phyloP scores from a whole-genome alignment of 345 rosid species.

The Bruguiera parviflora region DNA sequence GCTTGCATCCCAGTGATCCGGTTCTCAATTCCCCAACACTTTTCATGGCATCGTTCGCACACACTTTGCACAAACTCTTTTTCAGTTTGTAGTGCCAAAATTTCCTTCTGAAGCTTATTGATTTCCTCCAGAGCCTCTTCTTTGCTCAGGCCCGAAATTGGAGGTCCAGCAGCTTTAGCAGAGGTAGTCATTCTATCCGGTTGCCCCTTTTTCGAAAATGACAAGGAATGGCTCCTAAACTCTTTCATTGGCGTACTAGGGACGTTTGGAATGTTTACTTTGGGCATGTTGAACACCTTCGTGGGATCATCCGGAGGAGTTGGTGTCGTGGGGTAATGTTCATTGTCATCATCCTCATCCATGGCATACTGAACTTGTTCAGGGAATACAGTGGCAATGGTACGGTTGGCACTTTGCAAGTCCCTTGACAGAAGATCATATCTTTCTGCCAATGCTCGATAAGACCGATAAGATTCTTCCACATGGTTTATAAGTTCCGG shows the following conservation, averaged over 20 bases:
- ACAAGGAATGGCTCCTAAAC: slow-evolving; percentile 35
- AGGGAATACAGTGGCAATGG: slow-evolving; percentile 69
- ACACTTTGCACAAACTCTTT: slow-evolving; percentile 67
- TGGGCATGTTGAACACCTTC: slow-evolving; percentile 2
- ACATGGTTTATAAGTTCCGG: slow-evolving; percentile 65
- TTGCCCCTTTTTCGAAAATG: slow-evolving; percentile 35
- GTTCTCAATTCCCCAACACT: slow-evolving; percentile 57
- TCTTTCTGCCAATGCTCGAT: slow-evolving; percentile 73
- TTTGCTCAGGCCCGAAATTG: slow-evolving; percentile 50
- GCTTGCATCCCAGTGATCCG: slow-evolving; percentile 58
- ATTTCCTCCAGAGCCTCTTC: slow-evolving; percentile 60
- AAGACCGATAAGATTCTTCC: slow-evolving; percentile 61
- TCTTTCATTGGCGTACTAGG: slow-evolving; percentile 46
- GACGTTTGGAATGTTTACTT: slow-evolving; percentile 40
- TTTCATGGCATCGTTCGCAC: slow-evolving; percentile 44
- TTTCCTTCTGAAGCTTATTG: slow-evolving; percentile 62
- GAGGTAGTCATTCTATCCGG: slow-evolving; percentile 28
- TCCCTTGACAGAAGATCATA: slow-evolving; percentile 63
- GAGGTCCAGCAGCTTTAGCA: slow-evolving; percentile 26
- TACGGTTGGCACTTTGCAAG: slow-evolving; percentile 73
- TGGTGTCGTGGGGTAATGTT: slow-evolving; percentile 13
- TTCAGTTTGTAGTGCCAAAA: slow-evolving; percentile 65
- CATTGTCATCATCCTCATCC: slow-evolving; percentile 46
- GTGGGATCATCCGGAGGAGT: slow-evolving; percentile 15
- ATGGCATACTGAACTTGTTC: slow-evolving; percentile 55